These are phyloP conservation scores for Neckera pumila DNA, from an alignment of 225 moss, liverwort and hornwort species.

Conservation along the genomic window DNA sequence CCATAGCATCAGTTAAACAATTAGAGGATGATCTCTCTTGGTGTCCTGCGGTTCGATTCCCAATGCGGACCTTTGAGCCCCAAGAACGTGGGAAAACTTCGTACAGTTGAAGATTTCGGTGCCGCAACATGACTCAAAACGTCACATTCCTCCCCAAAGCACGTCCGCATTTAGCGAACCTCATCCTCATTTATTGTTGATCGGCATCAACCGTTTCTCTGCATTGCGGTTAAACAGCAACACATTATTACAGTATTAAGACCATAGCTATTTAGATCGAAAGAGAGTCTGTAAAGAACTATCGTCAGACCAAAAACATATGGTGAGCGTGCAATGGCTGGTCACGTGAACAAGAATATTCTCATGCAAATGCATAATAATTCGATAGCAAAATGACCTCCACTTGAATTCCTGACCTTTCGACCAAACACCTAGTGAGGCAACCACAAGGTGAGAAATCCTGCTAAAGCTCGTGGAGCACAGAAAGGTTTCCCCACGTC, in stretches of 20 bases:
- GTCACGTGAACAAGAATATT: background rate
- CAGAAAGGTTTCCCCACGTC: background rate
- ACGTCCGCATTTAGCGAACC: too few relatives aligned
- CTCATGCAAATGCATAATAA: background rate
- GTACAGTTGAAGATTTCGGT: background rate
- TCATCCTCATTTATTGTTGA: background rate
- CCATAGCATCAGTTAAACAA: background rate
- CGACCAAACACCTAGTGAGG: background rate
- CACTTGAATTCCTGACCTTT: background rate
- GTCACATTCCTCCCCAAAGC: background rate
- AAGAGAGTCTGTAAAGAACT: background rate
- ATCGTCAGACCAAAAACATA: too few relatives aligned
- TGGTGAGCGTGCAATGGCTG: background rate
- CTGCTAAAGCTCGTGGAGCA: background rate
- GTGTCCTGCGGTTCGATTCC: background rate
- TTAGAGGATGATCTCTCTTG: background rate
- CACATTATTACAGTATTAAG: background rate
- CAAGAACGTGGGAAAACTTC: background rate
- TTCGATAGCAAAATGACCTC: background rate
- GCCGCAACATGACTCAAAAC: background rate
- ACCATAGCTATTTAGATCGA: background rate
- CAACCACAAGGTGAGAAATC: background rate
- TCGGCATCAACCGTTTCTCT: background rate
- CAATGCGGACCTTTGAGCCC: background rate
- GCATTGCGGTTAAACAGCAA: conserved; percentile 1